Percentiles rank a stretch among this genome's conserved stretches.
phyloP scores from a whole-genome alignment of 2,329 filamentous ascomycete genomes.

The Dryadomyces quercivorus region DNA sequence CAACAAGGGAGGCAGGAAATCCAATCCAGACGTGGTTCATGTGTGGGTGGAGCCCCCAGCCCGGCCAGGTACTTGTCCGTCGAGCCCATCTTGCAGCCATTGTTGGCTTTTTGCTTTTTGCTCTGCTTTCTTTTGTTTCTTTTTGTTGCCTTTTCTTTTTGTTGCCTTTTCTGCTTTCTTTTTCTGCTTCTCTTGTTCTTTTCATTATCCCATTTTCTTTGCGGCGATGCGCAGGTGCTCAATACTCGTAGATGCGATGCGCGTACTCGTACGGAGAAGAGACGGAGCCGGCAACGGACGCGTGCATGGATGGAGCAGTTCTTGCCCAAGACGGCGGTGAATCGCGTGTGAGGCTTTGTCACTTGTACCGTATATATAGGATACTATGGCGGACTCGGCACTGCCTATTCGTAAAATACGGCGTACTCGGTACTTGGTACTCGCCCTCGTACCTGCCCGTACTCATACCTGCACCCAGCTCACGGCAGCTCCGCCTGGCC shows the following conservation, averaged over 20 bases:
- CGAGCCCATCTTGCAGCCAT: background rate
- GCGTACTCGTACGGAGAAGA: background rate
- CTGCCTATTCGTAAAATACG: too few species aligned
- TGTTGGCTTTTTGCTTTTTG: background rate
- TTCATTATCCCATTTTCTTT: too few species aligned
- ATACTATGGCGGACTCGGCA: too few species aligned
- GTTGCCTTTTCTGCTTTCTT: too few species aligned
- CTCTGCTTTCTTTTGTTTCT: too few species aligned
- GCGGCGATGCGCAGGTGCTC: background rate
- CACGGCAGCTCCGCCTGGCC: background rate
- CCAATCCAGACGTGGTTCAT: slow-evolving; percentile 5
- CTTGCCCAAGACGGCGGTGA: too few species aligned
- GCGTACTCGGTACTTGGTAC: background rate
- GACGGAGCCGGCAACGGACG: too few species aligned
- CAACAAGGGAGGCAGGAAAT: background rate
- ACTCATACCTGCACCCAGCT: background rate
- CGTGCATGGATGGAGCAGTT: too few species aligned
- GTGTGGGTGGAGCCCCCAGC: slow-evolving; percentile 5
- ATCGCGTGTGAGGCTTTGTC: too few species aligned
- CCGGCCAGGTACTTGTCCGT: slow-evolving; percentile 1
- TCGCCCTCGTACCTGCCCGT: background rate
- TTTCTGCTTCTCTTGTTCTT: too few species aligned
- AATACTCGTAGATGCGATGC: background rate
- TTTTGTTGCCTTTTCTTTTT: background rate
- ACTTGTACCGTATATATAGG: too few species aligned